Evolutionary conservation across 495 filamentous ascomycete genomes (phyloP).

Genomic region (Trichoderma orchidacearum): DNA sequence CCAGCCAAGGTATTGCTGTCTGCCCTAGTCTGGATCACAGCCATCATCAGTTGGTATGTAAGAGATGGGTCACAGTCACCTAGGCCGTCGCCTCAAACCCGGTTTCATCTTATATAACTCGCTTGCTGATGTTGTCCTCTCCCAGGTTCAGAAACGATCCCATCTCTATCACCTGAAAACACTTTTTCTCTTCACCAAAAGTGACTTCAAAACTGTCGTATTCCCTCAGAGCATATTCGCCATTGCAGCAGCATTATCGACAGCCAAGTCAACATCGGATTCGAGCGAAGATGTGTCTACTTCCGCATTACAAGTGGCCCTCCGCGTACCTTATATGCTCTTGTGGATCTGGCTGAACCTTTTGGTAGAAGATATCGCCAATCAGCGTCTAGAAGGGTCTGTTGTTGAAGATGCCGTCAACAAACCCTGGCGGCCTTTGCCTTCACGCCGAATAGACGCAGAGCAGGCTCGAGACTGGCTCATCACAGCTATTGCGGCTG

Average conservation of each 20-base stretch:
- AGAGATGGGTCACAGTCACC: background rate
- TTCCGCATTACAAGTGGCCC: conserved; percentile 1
- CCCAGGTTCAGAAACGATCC: background rate
- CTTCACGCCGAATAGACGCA: conserved; percentile 9
- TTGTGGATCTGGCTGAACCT: conserved; percentile 21
- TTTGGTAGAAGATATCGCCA: conserved; percentile 18
- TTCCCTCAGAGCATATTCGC: conserved; percentile 22
- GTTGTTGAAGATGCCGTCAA: conserved; percentile 20
- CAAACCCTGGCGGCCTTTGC: conserved; percentile 25
- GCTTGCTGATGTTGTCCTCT: background rate
- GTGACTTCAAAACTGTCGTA: conserved; percentile 25
- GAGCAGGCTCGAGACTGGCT: conserved; percentile 8
- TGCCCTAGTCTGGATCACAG: no score
- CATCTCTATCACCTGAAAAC: conserved; percentile 13
- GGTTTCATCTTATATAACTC: background rate
- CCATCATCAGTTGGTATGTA: background rate
- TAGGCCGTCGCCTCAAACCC: no score
- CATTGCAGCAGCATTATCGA: conserved; percentile 14
- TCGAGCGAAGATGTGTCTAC: background rate
- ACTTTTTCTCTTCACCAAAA: conserved; percentile 22
- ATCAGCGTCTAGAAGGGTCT: conserved; percentile 15
- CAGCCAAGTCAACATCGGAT: background rate
- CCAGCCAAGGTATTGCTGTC: background rate
- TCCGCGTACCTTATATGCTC: conserved; percentile 7
- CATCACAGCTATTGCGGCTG: background rate